Evolutionary conservation across 2,329 filamentous ascomycete genomes (phyloP).

Genomic region (Diaporthe citriasiana): DNA sequence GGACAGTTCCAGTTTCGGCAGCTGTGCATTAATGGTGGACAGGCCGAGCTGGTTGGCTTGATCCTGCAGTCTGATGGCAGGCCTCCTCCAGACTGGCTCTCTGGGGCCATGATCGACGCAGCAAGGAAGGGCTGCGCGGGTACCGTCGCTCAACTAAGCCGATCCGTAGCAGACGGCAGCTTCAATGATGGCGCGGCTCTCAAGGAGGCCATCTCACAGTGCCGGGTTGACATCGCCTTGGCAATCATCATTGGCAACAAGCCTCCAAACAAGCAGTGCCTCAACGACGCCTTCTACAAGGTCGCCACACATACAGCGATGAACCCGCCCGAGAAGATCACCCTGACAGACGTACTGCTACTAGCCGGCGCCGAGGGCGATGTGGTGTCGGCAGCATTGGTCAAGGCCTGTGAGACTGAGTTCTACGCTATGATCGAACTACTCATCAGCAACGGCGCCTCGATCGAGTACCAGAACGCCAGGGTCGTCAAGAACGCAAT

Average conservation of each 20-base stretch:
- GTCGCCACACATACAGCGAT: constrained; percentile 62
- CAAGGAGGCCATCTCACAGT: constrained; percentile 62
- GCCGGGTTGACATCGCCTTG: constrained; percentile 67
- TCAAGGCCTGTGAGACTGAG: constrained; percentile 62
- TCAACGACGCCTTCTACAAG: constrained; percentile 65
- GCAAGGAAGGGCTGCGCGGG: constrained; percentile 63
- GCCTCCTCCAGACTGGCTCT: constrained; percentile 59
- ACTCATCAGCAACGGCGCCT: constrained; percentile 67
- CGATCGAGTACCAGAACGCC: constrained; percentile 67
- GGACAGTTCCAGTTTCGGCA: constrained; percentile 68
- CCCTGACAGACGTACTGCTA: constrained; percentile 68
- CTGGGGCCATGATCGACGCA: constrained; percentile 67
- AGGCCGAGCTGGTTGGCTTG: constrained; percentile 62
- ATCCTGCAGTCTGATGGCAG: constrained; percentile 64
- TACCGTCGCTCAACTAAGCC: constrained; percentile 65
- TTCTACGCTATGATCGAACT: constrained; percentile 69
- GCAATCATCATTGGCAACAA: constrained; percentile 67
- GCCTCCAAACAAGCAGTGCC: constrained; percentile 62
- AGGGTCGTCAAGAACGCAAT: constrained; percentile 65
- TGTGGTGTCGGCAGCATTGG: constrained; percentile 61
- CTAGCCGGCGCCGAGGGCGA: constrained; percentile 71
- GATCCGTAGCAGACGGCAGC: constrained; percentile 67
- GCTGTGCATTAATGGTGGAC: constrained; percentile 61
- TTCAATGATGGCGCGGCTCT: constrained; percentile 67
- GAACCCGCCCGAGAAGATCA: constrained; percentile 63